Evolutionary conservation across 768 basidiomycete genomes (phyloP).

Genomic region (Fomitopsis pulvina): DNA sequence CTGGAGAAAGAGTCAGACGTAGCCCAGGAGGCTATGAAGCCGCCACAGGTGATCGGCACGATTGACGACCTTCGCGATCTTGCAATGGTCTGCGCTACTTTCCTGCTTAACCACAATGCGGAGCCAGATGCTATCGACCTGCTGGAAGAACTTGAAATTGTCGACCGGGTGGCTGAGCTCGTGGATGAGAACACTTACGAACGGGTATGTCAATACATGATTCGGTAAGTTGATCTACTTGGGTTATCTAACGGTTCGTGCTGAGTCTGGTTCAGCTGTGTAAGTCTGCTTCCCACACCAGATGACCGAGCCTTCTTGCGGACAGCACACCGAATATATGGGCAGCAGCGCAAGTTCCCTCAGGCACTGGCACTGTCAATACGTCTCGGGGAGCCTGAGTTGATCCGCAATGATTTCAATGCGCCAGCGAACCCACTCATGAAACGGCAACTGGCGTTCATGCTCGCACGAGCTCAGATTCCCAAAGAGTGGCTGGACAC

Average conservation of each 20-base stretch:
- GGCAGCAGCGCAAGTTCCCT: conserved; percentile 80
- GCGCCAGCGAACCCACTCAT: conserved; percentile 90
- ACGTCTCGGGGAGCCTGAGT: conserved; percentile 69
- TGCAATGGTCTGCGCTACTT: conserved; percentile 79
- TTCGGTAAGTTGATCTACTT: conserved; percentile 49
- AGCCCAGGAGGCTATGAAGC: conserved; percentile 19
- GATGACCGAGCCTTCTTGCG: conserved; percentile 88
- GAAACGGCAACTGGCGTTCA: conserved; percentile 92
- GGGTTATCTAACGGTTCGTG: conserved; percentile 5
- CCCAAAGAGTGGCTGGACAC: conserved; percentile 83
- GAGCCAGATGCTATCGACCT: conserved; percentile 98
- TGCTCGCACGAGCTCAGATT: conserved; percentile 88
- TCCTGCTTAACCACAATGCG: conserved; percentile 89
- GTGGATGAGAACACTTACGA: conserved; percentile 85
- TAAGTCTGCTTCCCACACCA: conserved; percentile 84
- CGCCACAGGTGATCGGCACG: conserved; percentile 40
- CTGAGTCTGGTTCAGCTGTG: conserved; percentile 48
- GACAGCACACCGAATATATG: conserved; percentile 85
- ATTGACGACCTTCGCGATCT: conserved; percentile 71
- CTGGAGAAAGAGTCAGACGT: conserved; percentile 16
- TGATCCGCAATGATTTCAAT: conserved; percentile 84
- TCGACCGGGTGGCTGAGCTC: conserved; percentile 65
- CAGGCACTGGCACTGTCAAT: conserved; percentile 87
- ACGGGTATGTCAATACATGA: conserved; percentile 95
- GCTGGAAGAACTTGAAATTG: conserved; percentile 87